Conservation (phyloP, 2,329 filamentous ascomycete genomes). For the Fusarium goolgardi region DNA sequence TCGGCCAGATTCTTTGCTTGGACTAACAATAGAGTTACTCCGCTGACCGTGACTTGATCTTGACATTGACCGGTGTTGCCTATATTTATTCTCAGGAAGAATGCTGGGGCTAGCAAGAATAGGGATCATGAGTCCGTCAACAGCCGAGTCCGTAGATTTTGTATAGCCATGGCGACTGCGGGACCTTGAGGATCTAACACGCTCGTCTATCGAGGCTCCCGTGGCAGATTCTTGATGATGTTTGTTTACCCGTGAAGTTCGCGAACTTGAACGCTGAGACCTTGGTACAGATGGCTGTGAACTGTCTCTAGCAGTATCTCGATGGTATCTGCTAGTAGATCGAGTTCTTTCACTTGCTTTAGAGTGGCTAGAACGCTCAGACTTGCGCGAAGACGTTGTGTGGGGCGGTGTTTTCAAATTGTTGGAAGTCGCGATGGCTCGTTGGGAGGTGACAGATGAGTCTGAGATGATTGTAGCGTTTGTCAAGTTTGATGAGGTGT, state of each 20-base stretch:
- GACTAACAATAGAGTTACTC: background rate
- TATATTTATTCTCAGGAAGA: background rate
- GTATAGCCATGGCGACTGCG: background rate
- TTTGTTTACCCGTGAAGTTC: background rate
- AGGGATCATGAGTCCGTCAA: background rate
- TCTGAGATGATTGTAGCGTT: slow-evolving; percentile 15
- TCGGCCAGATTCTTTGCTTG: background rate
- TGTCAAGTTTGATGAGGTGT: slow-evolving; percentile 23
- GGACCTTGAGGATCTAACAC: slow-evolving; percentile 1
- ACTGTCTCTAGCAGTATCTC: slow-evolving; percentile 42
- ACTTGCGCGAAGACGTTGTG: slow-evolving; percentile 1
- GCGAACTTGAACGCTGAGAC: slow-evolving; percentile 1
- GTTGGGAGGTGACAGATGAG: slow-evolving; percentile 9
- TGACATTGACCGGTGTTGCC: background rate
- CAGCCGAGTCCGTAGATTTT: background rate
- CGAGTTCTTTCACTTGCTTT: slow-evolving; percentile 1
- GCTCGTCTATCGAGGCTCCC: background rate
- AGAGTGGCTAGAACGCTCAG: slow-evolving; percentile 7
- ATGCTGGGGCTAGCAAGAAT: background rate
- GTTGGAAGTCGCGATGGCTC: background rate
- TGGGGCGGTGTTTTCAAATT: background rate
- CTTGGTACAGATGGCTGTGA: background rate
- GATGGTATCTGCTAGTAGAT: slow-evolving; percentile 33
- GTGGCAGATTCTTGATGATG: background rate
- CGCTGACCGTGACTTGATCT: background rate